Evolutionary conservation across 805 yeast genomes (phyloP), one percentile per base, ranked within the genome.

Genomic region (Zygosaccharomyces gambellarensis): DNA sequence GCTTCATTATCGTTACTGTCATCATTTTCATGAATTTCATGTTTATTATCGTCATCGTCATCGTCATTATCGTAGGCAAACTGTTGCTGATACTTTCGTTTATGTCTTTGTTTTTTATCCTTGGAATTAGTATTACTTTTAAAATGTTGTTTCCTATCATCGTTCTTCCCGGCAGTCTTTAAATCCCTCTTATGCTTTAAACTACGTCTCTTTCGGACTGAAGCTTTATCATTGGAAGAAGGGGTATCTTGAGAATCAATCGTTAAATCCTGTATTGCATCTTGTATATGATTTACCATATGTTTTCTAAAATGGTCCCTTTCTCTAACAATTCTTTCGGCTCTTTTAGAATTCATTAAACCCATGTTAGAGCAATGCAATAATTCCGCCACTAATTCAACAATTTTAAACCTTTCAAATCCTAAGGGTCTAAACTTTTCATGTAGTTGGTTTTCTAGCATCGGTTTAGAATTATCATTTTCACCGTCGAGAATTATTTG

Each of bases 311-410:
- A 80, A 10, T 69, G 65, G 60, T 90, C 96, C 43, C 97, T 77
- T 49, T 83, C 81, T 34, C 69, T 67, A 22, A 89, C 82, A 39
- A 88, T 76, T 28, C 74, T 74, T 65, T 87, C 83, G 47, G 90
- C 89, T 46, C 76, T 76, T 36, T 78, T 80, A 41, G 90, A 89
- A 65, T 92, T 94, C 56, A 94, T 76, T 17, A 90, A 74, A 0
- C 85, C 88, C 98, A 94, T 94, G 69, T 94, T 94, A n/a, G 97
- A 89, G 64, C 99, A 94, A 68, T 94, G 99, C 49, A 94, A 75
- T 36, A 94, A 74, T 62, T 94, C 99, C 0, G 99, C 99, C 43
- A 94, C 81, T 46, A 94, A 72, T 69, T 94, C 99, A 52, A 96
- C 83, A 22, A 94, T 79, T 62, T 90, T 87, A 70, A 94, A 90